Evolutionary conservation across 2,329 filamentous ascomycete species (phyloP), one percentile per base, ranked within the genome.

Genomic region (Fusarium anguioides): DNA sequence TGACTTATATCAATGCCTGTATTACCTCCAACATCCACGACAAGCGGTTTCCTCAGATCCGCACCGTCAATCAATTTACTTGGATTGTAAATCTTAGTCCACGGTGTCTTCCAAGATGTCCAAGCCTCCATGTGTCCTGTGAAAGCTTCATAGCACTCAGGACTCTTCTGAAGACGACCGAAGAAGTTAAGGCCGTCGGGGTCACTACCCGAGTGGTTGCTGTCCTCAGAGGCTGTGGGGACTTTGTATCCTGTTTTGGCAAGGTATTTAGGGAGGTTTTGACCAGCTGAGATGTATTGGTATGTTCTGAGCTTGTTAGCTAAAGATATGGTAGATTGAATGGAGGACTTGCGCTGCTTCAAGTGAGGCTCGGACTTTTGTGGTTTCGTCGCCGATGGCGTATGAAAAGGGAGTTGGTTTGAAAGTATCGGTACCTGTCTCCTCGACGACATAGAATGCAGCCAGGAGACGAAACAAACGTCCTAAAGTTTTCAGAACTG

Each of bases 1-100:
- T 59, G 58, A 0, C 59, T 41, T 7, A 71, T 61, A 40, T 71
- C 68, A 9, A 64, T 56, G 0, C 68, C 68, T 0, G 68, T 70
- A 9, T 70, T 70, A 0, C 68, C 68, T 0, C 68, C 68, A 17
- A 71, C 11, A 20, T 71, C 68, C 0, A 71, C 68, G 6, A 69
- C 61, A 1, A 69, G 56, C 1, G 65, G 56, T 2, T 67, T 55
- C 1, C 10, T 14, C 0, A 68, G 55, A 1, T 69, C 54, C 6
- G 59, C 68, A 0, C 48, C 59, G 0, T 65, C 59, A 0, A 69
- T 36, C 1, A 71, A 36, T 10, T 50, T 64, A 39, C 53, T 55
- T 4, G 48, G 41, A 4, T 69, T 52, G 2, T 60, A 71, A 10
- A 70, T 49, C 47, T 69, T 70, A 1, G 64, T 70, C 68, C 68